Evolutionary conservation across 345 rosid genomes (phyloP).

Genomic region (Acer campestre): DNA sequence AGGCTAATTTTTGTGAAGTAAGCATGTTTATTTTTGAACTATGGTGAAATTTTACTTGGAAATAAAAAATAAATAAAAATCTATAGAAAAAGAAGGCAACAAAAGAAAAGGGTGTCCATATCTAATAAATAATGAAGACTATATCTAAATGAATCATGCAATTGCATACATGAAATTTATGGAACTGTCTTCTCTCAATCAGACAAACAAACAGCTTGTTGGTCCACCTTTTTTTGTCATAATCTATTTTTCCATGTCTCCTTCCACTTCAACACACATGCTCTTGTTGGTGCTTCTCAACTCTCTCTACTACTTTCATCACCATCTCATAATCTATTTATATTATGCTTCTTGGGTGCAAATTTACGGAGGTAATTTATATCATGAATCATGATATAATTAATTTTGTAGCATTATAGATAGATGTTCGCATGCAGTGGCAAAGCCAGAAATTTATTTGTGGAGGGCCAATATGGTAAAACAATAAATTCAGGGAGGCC

Average conservation of each 20-base stretch:
- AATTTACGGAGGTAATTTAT: too few species aligned
- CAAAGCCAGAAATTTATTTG: too few species aligned
- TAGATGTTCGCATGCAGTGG: too few species aligned
- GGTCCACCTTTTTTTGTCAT: conserved; percentile 1
- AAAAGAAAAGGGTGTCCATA: conserved; percentile 16
- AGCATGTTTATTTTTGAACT: too few species aligned
- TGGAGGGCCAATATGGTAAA: too few species aligned
- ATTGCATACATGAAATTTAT: conserved; percentile 22
- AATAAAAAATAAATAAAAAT: too few species aligned
- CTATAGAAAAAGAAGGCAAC: not conserved
- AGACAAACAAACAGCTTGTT: conserved; percentile 27
- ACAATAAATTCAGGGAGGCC: too few species aligned
- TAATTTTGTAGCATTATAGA: too few species aligned
- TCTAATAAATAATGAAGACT: conserved; percentile 23
- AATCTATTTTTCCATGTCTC: conserved; percentile 11
- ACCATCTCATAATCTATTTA: not conserved
- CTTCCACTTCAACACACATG: conserved; percentile 24
- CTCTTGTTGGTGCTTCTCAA: conserved; percentile 13
- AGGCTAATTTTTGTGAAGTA: too few species aligned
- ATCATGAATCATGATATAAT: too few species aligned
- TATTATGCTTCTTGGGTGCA: too few species aligned
- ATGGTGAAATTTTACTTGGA: too few species aligned
- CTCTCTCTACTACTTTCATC: not conserved
- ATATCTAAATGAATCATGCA: conserved; percentile 15
- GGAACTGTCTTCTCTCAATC: conserved; percentile 23